These are phyloP conservation scores for Phoma sp. DNA, from an alignment of 2,329 filamentous ascomycete species.

Conservation along the genomic window DNA sequence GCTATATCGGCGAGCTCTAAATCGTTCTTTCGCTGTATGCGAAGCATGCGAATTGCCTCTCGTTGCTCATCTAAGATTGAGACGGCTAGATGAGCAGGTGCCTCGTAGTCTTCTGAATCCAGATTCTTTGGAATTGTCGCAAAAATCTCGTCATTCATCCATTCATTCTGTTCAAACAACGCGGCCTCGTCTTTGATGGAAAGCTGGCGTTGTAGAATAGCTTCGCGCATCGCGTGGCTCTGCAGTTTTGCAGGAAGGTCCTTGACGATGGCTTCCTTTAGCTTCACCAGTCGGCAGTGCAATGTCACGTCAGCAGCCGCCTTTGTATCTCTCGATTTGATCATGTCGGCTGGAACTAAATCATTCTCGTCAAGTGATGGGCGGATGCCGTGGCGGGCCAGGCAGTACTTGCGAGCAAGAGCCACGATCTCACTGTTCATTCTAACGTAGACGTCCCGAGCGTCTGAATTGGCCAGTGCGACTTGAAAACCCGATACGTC, in stretches of 20 bases:
- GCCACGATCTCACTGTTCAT: neutral
- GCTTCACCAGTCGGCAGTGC: neutral
- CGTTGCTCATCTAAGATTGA: conserved; percentile 25
- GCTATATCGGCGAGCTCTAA: conserved; percentile 2
- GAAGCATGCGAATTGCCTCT: conserved; percentile 16
- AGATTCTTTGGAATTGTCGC: neutral
- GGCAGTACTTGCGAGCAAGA: conserved; percentile 14
- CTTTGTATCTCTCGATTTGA: conserved; percentile 2
- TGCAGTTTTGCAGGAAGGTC: conserved; percentile 4
- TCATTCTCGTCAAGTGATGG: neutral
- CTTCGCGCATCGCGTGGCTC: neutral
- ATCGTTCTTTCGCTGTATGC: conserved; percentile 12
- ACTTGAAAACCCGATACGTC: neutral
- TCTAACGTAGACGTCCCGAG: neutral
- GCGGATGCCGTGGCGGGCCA: conserved; percentile 7
- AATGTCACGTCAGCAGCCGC: neutral
- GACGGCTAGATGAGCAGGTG: neutral
- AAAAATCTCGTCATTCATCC: conserved; percentile 9
- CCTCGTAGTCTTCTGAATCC: neutral
- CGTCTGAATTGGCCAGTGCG: neutral
- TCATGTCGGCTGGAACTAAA: neutral
- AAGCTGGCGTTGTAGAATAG: neutral
- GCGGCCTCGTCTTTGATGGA: neutral
- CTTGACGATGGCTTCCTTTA: neutral
- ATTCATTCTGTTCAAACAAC: conserved; percentile 6